Base-by-base conservation (phyloP, 2,329 filamentous ascomycete genomes). In the Fusarium sp. region DNA sequence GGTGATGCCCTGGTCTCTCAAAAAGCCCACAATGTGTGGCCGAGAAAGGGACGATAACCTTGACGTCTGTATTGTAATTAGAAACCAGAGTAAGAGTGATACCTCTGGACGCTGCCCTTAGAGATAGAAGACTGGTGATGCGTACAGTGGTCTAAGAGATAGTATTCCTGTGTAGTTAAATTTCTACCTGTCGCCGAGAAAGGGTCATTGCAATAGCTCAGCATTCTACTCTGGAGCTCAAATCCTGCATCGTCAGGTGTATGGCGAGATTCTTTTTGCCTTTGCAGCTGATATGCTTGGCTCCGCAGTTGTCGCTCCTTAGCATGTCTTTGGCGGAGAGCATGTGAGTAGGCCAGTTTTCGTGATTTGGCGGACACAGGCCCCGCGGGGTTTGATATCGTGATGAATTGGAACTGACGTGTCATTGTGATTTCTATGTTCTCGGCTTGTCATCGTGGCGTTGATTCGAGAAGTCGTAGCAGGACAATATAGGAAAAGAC, bases 61-160 rank as follows among this genome's bases (percentile, higher is more conserved):
- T 25, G 4, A 64, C n/a, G 17, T 63, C 61, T 63, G 18, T 0
- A 2, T 3, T 5, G 3, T 14, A 10, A 23, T 35, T 10, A 21
- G n/a, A 36, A 20, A 23, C 3, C 0, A 23, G 23, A 18, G 5
- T 5, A 1, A 3, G 0, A 3, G 10, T 5, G 9, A 8, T 17
- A 35, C 2, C 31, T 35, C 14, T 15, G 31, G 11, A 6, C 25
- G 15, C 11, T 15, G 11, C 6, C 14, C 15, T 14, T 33, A 5
- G 14, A 27, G 25, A 33, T 35, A 35, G 31, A 7, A 17, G 31
- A 15, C 14, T 15, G 17, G 17, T 3, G 9, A 5, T 14, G 53
- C 58, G 11, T 53, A 64, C 61, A 64, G 5, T 63, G 23, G 6
- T 63, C n/a, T 2, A 65, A 27, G 11, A 65, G 25, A 11, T 49